phyloP scores from a whole-genome alignment of 2,329 filamentous ascomycete species.

The Lecanoromycetidae sp. region DNA sequence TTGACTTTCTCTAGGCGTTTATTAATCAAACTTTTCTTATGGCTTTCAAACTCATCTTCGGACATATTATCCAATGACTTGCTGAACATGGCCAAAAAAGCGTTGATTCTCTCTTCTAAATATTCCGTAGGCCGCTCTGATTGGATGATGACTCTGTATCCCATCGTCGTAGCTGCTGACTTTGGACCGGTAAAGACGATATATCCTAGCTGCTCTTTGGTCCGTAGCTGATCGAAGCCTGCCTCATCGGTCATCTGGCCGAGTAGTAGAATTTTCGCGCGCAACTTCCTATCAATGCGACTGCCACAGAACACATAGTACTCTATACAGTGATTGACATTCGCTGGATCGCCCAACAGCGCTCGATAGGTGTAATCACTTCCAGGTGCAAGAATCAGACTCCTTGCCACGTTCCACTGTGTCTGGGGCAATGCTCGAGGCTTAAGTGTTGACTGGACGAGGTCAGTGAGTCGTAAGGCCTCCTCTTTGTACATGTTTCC shows the following conservation, averaged over 20 bases:
- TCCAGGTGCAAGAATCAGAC: slow-evolving; percentile 63
- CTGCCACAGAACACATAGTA: slow-evolving; percentile 62
- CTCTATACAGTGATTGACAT: slow-evolving; percentile 78
- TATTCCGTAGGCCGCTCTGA: slow-evolving; percentile 78
- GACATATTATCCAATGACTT: slow-evolving; percentile 61
- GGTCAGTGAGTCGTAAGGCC: slow-evolving; percentile 68
- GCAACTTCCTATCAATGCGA: slow-evolving; percentile 53
- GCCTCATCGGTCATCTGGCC: slow-evolving; percentile 89
- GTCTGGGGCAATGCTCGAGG: slow-evolving; percentile 59
- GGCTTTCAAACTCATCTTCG: slow-evolving; percentile 72
- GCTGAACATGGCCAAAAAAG: slow-evolving; percentile 61
- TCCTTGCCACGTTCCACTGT: slow-evolving; percentile 70
- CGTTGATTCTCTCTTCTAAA: slow-evolving; percentile 75
- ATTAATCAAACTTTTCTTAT: slow-evolving; percentile 80
- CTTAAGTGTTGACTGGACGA: slow-evolving; percentile 66
- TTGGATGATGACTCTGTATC: slow-evolving; percentile 83
- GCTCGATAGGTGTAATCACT: slow-evolving; percentile 76
- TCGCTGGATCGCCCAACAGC: slow-evolving; percentile 69
- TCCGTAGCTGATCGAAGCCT: slow-evolving; percentile 84
- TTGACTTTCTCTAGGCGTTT: slow-evolving; percentile 83
- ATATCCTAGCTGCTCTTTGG: slow-evolving; percentile 95
- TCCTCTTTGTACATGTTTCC: slow-evolving; percentile 94
- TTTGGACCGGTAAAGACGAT: slow-evolving; percentile 78
- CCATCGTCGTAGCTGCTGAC: slow-evolving; percentile 62
- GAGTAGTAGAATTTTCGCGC: slow-evolving; percentile 68